These are phyloP conservation scores for Centaurea solstitialis DNA, from an alignment of 129 eudicot species.

Conservation along the genomic window DNA sequence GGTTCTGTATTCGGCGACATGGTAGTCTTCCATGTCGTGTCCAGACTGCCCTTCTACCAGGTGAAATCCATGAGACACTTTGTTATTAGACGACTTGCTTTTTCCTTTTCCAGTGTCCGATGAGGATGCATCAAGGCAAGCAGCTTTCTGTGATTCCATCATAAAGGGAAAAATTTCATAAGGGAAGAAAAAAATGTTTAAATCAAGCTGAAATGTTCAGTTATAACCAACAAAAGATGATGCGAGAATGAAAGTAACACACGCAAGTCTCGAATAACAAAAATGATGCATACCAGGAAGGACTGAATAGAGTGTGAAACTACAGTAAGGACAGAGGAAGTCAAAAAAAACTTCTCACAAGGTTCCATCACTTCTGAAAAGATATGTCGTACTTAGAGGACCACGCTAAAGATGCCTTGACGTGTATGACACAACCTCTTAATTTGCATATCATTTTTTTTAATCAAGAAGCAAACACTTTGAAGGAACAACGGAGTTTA, in stretches of 20 bases:
- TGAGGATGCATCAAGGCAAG: constrained; percentile 57
- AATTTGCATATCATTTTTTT: not conserved
- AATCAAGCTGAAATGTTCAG: not conserved
- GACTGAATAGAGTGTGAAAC: not conserved
- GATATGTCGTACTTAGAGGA: not conserved
- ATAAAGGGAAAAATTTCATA: not conserved
- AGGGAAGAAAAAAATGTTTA: not conserved
- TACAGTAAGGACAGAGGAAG: not conserved
- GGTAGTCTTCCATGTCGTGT: constrained; percentile 89
- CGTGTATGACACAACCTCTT: not conserved
- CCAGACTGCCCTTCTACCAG: constrained; percentile 80
- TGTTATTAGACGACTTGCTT: constrained; percentile 51
- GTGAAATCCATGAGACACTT: constrained; percentile 70
- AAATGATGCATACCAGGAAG: not conserved
- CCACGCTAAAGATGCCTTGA: not conserved
- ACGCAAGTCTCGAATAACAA: not conserved
- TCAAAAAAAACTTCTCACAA: not conserved
- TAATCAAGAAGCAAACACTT: not conserved
- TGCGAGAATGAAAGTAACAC: not conserved
- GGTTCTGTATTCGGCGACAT: constrained; percentile 70
- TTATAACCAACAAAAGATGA: not conserved
- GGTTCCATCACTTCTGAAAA: not conserved
- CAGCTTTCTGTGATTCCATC: constrained; percentile 48
- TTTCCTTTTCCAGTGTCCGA: constrained; percentile 71
- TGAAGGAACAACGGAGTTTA: not conserved